These are phyloP conservation scores for Fusarium caatingaense DNA, from an alignment of 2,329 filamentous ascomycete species.

Conservation along the genomic window DNA sequence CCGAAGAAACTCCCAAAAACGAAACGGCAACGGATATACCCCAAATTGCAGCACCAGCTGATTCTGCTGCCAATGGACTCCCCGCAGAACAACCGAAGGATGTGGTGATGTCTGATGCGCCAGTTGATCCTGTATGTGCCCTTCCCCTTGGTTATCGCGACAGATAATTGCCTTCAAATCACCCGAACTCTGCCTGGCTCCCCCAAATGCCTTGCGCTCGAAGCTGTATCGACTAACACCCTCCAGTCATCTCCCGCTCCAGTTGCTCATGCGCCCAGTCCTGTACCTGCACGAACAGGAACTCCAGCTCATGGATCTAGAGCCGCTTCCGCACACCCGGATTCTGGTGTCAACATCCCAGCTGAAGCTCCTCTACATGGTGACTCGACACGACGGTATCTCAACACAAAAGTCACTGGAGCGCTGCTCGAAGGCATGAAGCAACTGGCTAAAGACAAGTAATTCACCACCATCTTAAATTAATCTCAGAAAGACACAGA, in stretches of 20 bases:
- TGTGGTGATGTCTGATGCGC: constrained; percentile 58
- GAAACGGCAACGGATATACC: constrained; percentile 37
- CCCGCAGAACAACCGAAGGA: constrained; percentile 50
- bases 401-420: constrained; percentile 77
- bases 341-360: constrained; percentile 65
- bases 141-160: not conserved
- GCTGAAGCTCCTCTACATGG: constrained; percentile 72
- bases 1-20: constrained; percentile 44
- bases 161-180: not conserved
- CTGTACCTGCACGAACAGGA: constrained; percentile 58
- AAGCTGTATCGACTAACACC: not conserved
- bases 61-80: constrained; percentile 38
- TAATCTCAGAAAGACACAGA: constrained; percentile 52
- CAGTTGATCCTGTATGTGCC: constrained; percentile 53
- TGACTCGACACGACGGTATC: constrained; percentile 75
- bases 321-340: constrained; percentile 68
- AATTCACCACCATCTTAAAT: constrained; percentile 24
- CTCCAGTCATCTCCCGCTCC: constrained; percentile 55
- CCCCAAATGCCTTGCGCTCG: not conserved
- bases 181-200: not conserved
- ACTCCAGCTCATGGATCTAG: constrained; percentile 65
- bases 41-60: constrained; percentile 35
- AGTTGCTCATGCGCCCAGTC: constrained; percentile 53
- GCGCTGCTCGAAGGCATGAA: constrained; percentile 81
- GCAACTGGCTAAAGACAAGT: constrained; percentile 76